phyloP scores from a whole-genome alignment of 2,329 filamentous ascomycete genomes.

The Sporothrix phasma region DNA sequence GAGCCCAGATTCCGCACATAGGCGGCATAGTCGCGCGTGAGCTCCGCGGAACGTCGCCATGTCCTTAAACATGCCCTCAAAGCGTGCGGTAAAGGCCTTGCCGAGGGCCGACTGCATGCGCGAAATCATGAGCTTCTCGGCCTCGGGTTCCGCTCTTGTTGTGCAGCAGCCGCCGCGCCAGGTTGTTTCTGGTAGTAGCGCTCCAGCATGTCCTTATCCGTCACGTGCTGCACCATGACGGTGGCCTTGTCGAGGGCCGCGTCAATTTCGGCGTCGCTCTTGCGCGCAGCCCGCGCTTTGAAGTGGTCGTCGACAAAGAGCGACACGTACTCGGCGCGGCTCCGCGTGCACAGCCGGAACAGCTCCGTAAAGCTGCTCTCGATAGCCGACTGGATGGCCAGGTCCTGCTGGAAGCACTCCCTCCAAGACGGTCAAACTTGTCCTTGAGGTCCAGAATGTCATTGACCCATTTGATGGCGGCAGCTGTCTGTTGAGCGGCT shows the following conservation, averaged over 20 bases:
- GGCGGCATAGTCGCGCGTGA: conserved; percentile 65
- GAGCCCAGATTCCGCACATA: conserved; percentile 46
- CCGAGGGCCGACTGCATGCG: conserved; percentile 97
- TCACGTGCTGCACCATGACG: conserved; percentile 73
- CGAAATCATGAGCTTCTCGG: conserved; percentile 89
- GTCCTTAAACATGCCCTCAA: conserved; percentile 97
- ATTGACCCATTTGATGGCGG: conserved; percentile 91
- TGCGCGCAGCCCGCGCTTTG: conserved; percentile 85
- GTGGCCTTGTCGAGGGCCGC: conserved; percentile 80
- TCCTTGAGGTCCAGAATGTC: conserved; percentile 78
- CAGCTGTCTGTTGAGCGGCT: conserved; percentile 69
- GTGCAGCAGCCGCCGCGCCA: conserved; percentile 77
- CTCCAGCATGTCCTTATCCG: conserved; percentile 91
- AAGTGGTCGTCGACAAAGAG: conserved; percentile 95
- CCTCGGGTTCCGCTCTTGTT: conserved; percentile 85
- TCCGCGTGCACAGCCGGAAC: conserved; percentile 79
- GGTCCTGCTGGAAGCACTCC: conserved; percentile 63
- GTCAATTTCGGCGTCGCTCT: conserved; percentile 82
- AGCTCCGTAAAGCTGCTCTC: conserved; percentile 85
- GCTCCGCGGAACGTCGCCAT: conserved; percentile 79
- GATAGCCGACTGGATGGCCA: conserved; percentile 68
- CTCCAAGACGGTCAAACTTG: conserved; percentile 79
- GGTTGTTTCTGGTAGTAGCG: conserved; percentile 96
- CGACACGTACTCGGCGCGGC: conserved; percentile 87
- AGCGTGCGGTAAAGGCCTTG: conserved; percentile 82